Evolutionary conservation across 352 stramenopile species (phyloP), one percentile per base, ranked within the genome.

Genomic region (Phytophthora sp.): DNA sequence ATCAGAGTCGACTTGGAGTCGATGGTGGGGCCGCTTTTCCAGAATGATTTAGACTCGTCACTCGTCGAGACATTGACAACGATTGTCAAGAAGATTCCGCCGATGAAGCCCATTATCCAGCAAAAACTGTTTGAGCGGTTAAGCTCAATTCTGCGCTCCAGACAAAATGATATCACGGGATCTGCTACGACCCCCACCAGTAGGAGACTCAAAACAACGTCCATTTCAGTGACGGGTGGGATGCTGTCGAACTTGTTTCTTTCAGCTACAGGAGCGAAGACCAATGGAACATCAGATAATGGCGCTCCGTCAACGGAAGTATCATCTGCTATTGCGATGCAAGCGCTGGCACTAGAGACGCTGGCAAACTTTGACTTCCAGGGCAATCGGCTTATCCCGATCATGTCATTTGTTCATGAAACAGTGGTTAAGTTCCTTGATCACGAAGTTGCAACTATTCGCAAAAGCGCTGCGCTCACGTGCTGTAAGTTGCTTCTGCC

Each of bases 361-460:
- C 71, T 96, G 7, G 85, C 86, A 6, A 92, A 88, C 27, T 96
- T 96, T 59, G 86, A 96, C 46, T 96, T 96, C 46, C 81, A 91
- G 33, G 86, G 86, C 18, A 96, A 93, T 49, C 85, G 86, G 16
- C 74, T 89, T 24, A 93, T 96, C 35, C 88, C 88, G 9, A 88
- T 96, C 71, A 89, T 96, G 82, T 84, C 93, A 52, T 94, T 94
- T 68, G 86, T 96, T 38, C 88, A 96, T 46, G 84, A 94, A 65
- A 91, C 82, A 5, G 88, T 96, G 21, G 88, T 94, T 4, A 94
- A 93, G 41, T 96, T 95, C 50, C 73, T 96, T 13, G 88, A 96
- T 35, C 86, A 96, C 56, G 88, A 96, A 42, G 83, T 92, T 33
- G 82, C 86, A 3, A 82, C 79, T 26, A 94, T 96, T 30, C 88